Evolutionary conservation across 192 early-diverging fungal species (phyloP), one percentile per base, ranked within the genome.

Genomic region (Umbelopsis isabellina): DNA sequence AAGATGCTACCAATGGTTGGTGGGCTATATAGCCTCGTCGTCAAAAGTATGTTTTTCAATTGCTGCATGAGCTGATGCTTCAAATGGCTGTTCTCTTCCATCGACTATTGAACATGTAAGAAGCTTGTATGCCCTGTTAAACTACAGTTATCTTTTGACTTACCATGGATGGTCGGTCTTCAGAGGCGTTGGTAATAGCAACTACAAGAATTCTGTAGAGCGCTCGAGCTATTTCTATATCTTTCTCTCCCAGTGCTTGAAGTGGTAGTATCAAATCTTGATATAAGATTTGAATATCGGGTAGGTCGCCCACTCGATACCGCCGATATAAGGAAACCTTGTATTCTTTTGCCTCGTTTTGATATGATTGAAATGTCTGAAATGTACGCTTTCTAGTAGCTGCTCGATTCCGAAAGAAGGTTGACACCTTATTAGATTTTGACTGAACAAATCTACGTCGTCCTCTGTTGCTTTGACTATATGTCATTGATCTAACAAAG

Each of bases 211-310:
- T 75, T 13, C 79, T 74, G 49, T 82, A 83, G 2, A 85, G 49
- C 53, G 80, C 73, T 22, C 84, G 84, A 23, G 88, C 79, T 23
- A 91, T 83, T 25, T 91, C 87, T 1, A 78, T 72, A 80, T 93
- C 92, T 48, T 74, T 55, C 45, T 77, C 66, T 4, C 84, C 87
- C 10, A 93, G 73, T 0, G 69, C 72, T 71, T 89, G 85, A 10
- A 93, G 75, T 6, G 92, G 92, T n/a, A 75, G 76, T 16, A 93
- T 74, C 11, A 93, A 75, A 23, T 93, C 92, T 25, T 77, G 80
- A 51, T 84, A 68, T 18, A 79, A 67, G 53, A 93, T 91, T 74
- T 91, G 85, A 65, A 93, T 91, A 74, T 93, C 92, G 2, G 92
- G 92, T n/a, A 93, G 77, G 61, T 93, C 92, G 0, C 92, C 79